These are phyloP conservation scores for Pythium aphanidermatum DNA, from an alignment of 352 stramenopile genomes.

Conservation along the genomic window DNA sequence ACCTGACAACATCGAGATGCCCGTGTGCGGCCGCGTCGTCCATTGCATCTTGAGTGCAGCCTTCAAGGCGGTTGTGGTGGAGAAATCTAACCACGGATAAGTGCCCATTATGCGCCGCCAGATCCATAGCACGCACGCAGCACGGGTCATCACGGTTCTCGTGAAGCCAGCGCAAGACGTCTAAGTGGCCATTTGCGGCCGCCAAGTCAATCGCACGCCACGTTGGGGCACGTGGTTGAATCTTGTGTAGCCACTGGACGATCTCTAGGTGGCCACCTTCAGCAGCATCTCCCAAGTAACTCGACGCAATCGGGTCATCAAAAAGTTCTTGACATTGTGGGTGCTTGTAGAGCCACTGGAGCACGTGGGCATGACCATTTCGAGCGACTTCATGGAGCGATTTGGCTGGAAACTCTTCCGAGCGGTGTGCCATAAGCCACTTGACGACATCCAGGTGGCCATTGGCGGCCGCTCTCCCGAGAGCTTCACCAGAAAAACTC, in stretches of 20 bases:
- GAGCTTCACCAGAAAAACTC: neutral
- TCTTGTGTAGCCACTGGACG: conserved; percentile 7
- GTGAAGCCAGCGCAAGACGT: conserved; percentile 12
- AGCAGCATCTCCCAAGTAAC: conserved; percentile 7
- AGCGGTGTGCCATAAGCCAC: conserved; percentile 9
- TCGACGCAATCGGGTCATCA: conserved; percentile 1
- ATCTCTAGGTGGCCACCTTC: conserved; percentile 10
- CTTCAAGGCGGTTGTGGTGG: conserved; percentile 8
- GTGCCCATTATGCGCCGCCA: conserved; percentile 4
- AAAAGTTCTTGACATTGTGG: conserved; percentile 8
- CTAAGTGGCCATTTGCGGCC: conserved; percentile 1
- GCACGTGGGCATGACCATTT: conserved; percentile 12
- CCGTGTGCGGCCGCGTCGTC: conserved; percentile 1
- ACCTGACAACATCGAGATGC: conserved; percentile 9
- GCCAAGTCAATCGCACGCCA: conserved; percentile 12
- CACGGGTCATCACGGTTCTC: conserved; percentile 7
- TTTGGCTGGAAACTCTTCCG: conserved; percentile 6
- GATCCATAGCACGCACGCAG: conserved; percentile 8
- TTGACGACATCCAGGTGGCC: conserved; percentile 11
- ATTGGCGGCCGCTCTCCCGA: conserved; percentile 3
- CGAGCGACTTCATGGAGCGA: neutral
- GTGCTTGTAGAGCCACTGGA: conserved; percentile 10
- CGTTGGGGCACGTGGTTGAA: conserved; percentile 3
- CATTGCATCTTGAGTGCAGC: conserved; percentile 7
- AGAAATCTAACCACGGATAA: conserved; percentile 7